A percentile compares a stretch with the other conserved stretches of the same genome.
phyloP scores from a whole-genome alignment of 768 basidiomycete genomes.

The Strobilomyces dryophilus region DNA sequence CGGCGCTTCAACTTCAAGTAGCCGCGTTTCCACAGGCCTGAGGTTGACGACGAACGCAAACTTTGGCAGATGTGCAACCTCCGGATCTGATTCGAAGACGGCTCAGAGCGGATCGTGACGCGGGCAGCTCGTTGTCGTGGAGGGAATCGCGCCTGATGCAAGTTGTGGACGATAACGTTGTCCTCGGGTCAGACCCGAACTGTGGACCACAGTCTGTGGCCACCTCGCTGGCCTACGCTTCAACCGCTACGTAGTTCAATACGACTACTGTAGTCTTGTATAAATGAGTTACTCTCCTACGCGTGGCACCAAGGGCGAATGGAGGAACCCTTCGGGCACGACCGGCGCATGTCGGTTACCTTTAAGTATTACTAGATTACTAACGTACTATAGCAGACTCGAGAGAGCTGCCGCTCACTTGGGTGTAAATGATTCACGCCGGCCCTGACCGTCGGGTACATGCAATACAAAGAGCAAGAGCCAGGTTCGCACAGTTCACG shows the following conservation, averaged over 20 bases:
- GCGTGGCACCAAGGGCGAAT: constrained; percentile 3
- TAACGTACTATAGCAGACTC: too few species aligned
- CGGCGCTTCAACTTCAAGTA: constrained; percentile 8
- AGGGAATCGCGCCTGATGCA: constrained; percentile 2
- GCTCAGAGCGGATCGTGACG: background rate
- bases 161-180: constrained; percentile 11
- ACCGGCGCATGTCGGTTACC: constrained; percentile 38
- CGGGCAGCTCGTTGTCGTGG: constrained; percentile 8
- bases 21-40: constrained; percentile 2
- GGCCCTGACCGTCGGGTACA: too few species aligned
- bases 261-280: background rate
- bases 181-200: background rate
- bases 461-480: constrained; percentile 14
- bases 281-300: background rate
- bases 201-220: background rate
- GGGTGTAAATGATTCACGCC: too few species aligned
- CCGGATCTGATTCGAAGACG: constrained; percentile 2
- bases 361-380: too few species aligned
- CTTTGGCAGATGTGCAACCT: background rate
- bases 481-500: constrained; percentile 47
- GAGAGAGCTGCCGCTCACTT: too few species aligned
- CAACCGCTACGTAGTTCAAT: background rate
- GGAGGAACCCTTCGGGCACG: constrained; percentile 12
- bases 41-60: constrained; percentile 4
- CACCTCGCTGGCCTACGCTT: background rate